Conservation (phyloP, 441 rosid species). For the Macaranga tanarius region DNA sequence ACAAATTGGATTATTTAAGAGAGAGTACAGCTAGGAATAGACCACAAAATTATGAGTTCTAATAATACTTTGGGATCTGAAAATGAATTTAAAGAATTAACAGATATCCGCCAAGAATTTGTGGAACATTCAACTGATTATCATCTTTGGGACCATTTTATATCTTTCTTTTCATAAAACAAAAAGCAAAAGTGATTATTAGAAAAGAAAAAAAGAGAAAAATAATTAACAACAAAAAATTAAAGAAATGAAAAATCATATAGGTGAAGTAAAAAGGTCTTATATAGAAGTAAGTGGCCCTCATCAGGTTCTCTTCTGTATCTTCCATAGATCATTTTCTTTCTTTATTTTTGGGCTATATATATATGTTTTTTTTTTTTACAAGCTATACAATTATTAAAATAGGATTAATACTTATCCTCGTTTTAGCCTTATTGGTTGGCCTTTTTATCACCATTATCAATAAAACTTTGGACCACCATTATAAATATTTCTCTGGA, state of each 20-base stretch:
- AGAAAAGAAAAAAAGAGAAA: constrained; percentile 6
- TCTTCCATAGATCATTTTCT: constrained; percentile 8
- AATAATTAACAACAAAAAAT: background rate
- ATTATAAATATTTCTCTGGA: constrained; percentile 4
- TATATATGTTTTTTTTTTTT: background rate
- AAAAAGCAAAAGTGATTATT: background rate
- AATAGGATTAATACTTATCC: constrained; percentile 21
- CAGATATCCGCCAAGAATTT: constrained; percentile 4
- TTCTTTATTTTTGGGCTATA: constrained; percentile 6
- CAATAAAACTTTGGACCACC: constrained; percentile 38
- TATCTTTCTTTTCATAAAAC: constrained; percentile 13
- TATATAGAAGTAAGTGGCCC: constrained; percentile 18
- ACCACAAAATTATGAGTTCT: background rate
- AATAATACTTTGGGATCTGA: background rate
- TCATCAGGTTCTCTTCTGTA: constrained; percentile 19
- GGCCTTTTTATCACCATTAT: constrained; percentile 16
- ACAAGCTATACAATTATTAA: background rate
- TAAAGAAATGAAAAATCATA: background rate
- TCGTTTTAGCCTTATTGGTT: constrained; percentile 19
- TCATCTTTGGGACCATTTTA: constrained; percentile 19
- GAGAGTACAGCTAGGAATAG: constrained; percentile 7
- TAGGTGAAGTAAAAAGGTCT: constrained; percentile 13
- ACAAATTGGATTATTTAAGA: background rate
- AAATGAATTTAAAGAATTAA: constrained; percentile 15
- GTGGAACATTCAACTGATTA: constrained; percentile 32